Evolutionary conservation across 306 rosid species (phyloP), one percentile per base, ranked within the genome.

Genomic region (Mimosa pudica): DNA sequence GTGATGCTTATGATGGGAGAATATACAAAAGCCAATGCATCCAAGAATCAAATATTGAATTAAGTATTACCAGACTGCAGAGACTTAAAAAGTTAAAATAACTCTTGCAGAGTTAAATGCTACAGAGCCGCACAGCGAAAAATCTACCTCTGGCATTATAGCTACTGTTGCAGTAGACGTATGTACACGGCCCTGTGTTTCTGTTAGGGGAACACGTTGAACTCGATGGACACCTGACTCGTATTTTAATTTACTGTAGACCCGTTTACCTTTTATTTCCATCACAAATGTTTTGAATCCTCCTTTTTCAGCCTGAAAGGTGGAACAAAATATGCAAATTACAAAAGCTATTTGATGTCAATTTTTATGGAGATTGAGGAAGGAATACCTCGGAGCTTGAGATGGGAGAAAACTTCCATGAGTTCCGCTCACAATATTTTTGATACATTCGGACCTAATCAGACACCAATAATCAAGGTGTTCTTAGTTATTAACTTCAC

Each of bases 121-220:
- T 42, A 20, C 6, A 66, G 35, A 32, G 72, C 73, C 60, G 61
- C 62, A 75, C 36, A 75, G 52, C 18, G 36, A 0, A 44, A 68
- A 10, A 80, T 74, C 82, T 88, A 95, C 99, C 99, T 93, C 98
- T 36, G 99, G 99, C 99, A 95, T 95, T 84, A 95, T 95, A 62
- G 99, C 99, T 77, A 95, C 97, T 24, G 99, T 95, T 13, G 99
- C 99, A 72, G 99, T 95, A 72, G 99, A 95, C 70, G 99, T 95
- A 87, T 95, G 99, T 57, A 95, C 94, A 12, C 99, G 93, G 33
- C 99, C 99, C 83, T 95, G 99, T 48, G 97, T 67, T 84, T 95
- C 99, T 58, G 99, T 95, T 77, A 89, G 94, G 67, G 99, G 99
- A 86, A 95, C 99, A 45, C 99, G 97, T 82, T 95, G 99, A 81